These are phyloP conservation scores for Aspergillus affinis DNA, from an alignment of 495 filamentous ascomycete species.

Conservation along the genomic window DNA sequence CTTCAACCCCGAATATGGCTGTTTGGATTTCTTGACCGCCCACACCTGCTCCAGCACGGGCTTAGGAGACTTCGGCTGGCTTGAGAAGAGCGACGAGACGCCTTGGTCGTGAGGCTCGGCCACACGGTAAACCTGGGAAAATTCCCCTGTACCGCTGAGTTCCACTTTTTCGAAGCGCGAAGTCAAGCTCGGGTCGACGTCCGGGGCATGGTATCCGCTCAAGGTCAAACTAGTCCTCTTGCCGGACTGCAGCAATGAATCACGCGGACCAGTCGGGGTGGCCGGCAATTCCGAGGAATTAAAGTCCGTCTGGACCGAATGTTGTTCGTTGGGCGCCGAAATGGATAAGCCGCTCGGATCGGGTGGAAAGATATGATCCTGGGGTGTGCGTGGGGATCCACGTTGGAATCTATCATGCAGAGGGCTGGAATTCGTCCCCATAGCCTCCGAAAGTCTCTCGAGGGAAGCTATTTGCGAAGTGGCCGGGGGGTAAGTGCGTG, in stretches of 20 bases:
- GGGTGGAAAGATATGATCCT: slow-evolving; percentile 69
- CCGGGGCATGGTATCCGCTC: slow-evolving; percentile 55
- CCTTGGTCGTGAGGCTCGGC: slow-evolving; percentile 46
- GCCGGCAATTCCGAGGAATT: slow-evolving; percentile 60
- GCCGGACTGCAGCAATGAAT: slow-evolving; percentile 51
- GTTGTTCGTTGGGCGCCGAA: slow-evolving; percentile 54
- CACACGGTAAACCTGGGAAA: slow-evolving; percentile 88
- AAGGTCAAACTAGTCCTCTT: slow-evolving; percentile 53
- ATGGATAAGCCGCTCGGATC: slow-evolving; percentile 82
- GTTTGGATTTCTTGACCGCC: slow-evolving; percentile 90
- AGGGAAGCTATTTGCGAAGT: slow-evolving; percentile 42
- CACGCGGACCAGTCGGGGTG: slow-evolving; percentile 74
- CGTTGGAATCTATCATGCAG: slow-evolving; percentile 44
- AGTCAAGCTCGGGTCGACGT: slow-evolving; percentile 68
- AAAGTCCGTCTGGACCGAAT: slow-evolving; percentile 40
- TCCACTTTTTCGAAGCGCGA: slow-evolving; percentile 75
- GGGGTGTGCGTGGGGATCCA: slow-evolving; percentile 75
- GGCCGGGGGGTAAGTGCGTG: slow-evolving; percentile 42
- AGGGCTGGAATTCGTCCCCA: slow-evolving; percentile 33
- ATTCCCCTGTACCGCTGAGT: slow-evolving; percentile 81
- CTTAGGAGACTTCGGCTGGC: slow-evolving; percentile 40
- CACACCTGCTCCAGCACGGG: slow-evolving; percentile 59
- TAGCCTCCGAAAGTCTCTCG: slow-evolving; percentile 38
- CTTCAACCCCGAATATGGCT: slow-evolving; percentile 68
- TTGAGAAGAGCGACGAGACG: slow-evolving; percentile 45